These are phyloP conservation scores for Talaromyces sp. DNA, from an alignment of 2,329 filamentous ascomycete genomes.

Conservation along the genomic window DNA sequence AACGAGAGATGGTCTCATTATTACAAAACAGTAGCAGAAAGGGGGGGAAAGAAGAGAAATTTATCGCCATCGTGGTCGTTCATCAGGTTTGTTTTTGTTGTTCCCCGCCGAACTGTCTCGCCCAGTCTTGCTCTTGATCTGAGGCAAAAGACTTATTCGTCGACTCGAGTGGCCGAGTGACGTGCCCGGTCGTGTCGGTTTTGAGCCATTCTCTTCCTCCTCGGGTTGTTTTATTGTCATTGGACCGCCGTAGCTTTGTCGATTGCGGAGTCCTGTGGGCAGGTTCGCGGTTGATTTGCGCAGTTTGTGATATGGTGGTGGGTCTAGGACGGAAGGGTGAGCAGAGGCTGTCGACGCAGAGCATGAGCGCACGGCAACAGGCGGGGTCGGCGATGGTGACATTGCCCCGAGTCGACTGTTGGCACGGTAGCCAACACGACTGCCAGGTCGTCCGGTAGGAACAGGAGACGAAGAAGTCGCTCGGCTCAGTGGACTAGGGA, in stretches of 20 bases:
- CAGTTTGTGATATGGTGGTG: conserved; percentile 43
- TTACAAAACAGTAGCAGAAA: background rate
- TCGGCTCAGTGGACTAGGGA: conserved; percentile 42
- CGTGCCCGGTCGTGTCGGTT: conserved; percentile 39
- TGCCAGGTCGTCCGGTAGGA: conserved; percentile 30
- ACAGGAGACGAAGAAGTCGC: conserved; percentile 42
- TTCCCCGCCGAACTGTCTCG: conserved; percentile 13
- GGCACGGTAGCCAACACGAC: conserved; percentile 33
- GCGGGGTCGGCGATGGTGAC: conserved; percentile 30
- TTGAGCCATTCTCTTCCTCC: conserved; percentile 18
- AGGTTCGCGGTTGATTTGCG: conserved; percentile 28
- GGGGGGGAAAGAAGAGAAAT: background rate
- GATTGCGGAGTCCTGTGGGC: conserved; percentile 33
- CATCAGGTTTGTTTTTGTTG: conserved; percentile 26
- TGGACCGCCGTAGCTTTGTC: conserved; percentile 38
- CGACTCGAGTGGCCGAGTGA: conserved; percentile 39
- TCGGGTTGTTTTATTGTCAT: conserved; percentile 30
- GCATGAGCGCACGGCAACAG: background rate
- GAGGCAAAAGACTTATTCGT: conserved; percentile 41
- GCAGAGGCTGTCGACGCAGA: background rate
- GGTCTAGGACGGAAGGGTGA: conserved; percentile 32
- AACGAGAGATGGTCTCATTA: background rate
- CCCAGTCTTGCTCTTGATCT: conserved; percentile 32
- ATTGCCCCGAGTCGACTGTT: conserved; percentile 31
- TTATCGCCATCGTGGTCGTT: conserved; percentile 39